Conservation (phyloP, 371 early-diverging fungal genomes). For the Apophysomyces trapeziformis region DNA sequence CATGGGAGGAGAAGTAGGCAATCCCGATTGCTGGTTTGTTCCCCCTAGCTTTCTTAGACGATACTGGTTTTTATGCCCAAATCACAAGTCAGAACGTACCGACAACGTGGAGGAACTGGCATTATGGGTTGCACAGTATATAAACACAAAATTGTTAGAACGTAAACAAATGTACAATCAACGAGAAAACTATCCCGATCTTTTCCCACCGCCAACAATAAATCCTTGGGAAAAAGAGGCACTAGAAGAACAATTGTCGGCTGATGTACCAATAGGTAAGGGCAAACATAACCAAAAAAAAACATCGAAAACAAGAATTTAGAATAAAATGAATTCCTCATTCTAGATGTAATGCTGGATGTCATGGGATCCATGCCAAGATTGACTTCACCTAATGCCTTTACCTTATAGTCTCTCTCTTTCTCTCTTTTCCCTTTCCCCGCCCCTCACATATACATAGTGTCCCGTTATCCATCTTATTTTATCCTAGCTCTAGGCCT, state of each 20-base stretch:
- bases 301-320: not conserved
- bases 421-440: not conserved
- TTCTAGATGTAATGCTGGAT: slow-evolving; percentile 28
- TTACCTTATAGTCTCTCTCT: not conserved
- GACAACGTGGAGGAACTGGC: slow-evolving; percentile 21
- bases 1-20: slow-evolving; percentile 44
- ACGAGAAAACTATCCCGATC: slow-evolving; percentile 33
- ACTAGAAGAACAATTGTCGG: slow-evolving; percentile 11
- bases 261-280: slow-evolving; percentile 29
- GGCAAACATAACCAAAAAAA: not conserved
- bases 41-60: slow-evolving; percentile 34
- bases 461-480: too few relatives aligned
- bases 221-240: not conserved
- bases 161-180: slow-evolving; percentile 43
- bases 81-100: slow-evolving; percentile 27
- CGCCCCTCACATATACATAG: not conserved
- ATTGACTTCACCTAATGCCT: slow-evolving; percentile 23
- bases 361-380: slow-evolving; percentile 29
- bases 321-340: not conserved
- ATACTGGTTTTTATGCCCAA: slow-evolving; percentile 47
- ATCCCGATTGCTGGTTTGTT: slow-evolving; percentile 46
- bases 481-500: too few relatives aligned
- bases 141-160: slow-evolving; percentile 11
- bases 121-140: slow-evolving; percentile 4
- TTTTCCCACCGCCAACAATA: slow-evolving; percentile 30